These are phyloP conservation scores for Claviceps humidiphila DNA, from an alignment of 2,329 filamentous ascomycete species.

Conservation along the genomic window DNA sequence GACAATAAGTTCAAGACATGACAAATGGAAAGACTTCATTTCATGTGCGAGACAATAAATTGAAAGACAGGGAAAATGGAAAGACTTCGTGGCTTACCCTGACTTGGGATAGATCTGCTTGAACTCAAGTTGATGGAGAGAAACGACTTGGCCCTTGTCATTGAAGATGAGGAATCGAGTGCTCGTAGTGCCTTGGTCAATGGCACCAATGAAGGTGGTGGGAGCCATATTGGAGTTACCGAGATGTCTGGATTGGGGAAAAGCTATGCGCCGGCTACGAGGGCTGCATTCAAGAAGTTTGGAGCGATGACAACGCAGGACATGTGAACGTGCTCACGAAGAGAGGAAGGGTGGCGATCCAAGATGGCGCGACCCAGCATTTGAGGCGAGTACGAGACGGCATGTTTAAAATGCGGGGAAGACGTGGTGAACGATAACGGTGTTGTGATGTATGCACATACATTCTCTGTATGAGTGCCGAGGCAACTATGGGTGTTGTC, in stretches of 20 bases:
- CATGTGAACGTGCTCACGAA: no score
- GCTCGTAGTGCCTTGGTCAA: conserved; percentile 70
- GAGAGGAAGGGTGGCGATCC: no score
- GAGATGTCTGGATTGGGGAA: background rate
- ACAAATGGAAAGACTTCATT: background rate
- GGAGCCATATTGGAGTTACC: conserved; percentile 18
- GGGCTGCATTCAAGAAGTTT: conserved; percentile 4
- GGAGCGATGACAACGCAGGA: no score
- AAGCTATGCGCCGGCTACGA: conserved; percentile 3
- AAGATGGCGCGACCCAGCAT: no score
- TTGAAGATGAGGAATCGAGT: conserved; percentile 71
- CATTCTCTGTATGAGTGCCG: no score
- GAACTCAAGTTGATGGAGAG: conserved; percentile 64
- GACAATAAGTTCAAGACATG: background rate
- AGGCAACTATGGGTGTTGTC: no score
- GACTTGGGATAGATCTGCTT: conserved; percentile 61
- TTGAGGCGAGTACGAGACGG: no score
- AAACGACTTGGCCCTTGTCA: conserved; percentile 52
- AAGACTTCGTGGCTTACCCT: conserved; percentile 35
- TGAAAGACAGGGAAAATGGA: background rate
- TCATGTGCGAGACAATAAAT: background rate
- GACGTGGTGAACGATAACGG: no score
- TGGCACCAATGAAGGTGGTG: conserved; percentile 53
- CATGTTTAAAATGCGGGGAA: no score
- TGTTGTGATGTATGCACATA: no score